Percentiles rank a stretch among this genome's conserved stretches.
phyloP scores from a whole-genome alignment of 345 rosid species.

The Microthlaspi erraticum region DNA sequence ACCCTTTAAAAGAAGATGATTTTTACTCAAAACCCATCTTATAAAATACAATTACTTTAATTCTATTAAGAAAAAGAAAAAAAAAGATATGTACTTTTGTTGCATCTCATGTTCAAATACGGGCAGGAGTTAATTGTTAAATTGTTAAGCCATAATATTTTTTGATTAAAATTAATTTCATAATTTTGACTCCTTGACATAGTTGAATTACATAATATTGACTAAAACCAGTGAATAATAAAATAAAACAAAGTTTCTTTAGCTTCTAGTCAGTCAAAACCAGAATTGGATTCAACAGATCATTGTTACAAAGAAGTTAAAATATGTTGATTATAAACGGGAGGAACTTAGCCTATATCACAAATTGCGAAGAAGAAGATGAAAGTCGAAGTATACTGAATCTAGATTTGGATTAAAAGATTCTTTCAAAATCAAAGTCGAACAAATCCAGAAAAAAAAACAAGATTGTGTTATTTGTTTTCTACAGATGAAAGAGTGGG shows the following conservation, averaged over 20 bases:
- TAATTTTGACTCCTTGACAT: not conserved
- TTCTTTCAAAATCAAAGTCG: slow-evolving; percentile 3
- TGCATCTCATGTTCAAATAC: slow-evolving; percentile 21
- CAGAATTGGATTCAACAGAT: slow-evolving; percentile 8
- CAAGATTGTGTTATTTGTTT: not conserved
- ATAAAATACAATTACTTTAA: not conserved
- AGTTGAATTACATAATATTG: too few species aligned
- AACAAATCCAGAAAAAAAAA: not conserved
- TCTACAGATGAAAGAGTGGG: not conserved
- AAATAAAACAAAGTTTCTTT: not conserved
- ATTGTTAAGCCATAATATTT: not conserved
- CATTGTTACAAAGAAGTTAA: not conserved
- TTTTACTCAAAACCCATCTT: slow-evolving; percentile 9
- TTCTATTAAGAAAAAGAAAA: not conserved
- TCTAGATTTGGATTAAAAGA: slow-evolving; percentile 3
- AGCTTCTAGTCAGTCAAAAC: not conserved
- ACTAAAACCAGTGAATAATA: too few species aligned
- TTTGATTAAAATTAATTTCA: too few species aligned
- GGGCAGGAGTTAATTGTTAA: slow-evolving; percentile 32
- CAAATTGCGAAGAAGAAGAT: too few species aligned
- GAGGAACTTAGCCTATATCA: too few species aligned
- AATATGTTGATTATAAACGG: too few species aligned
- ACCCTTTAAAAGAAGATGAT: slow-evolving; percentile 1
- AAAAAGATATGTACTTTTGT: slow-evolving; percentile 11
- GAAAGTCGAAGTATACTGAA: too few species aligned